Base-by-base conservation (phyloP, 2,329 filamentous ascomycete species). In the Cytospora schulzeri region DNA sequence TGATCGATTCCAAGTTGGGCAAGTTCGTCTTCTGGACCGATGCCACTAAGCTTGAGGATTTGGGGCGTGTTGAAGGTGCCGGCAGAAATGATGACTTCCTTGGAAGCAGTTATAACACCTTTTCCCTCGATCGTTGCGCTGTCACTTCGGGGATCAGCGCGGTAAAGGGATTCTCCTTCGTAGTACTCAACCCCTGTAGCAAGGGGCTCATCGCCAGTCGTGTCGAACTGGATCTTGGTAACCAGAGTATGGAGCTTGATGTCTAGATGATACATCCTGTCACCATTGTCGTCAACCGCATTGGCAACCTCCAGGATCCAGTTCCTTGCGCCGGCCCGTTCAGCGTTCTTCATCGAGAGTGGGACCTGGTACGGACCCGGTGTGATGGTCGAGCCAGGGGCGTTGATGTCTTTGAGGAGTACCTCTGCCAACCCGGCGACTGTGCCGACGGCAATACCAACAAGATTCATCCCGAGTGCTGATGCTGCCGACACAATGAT, bases 291-390 rank as follows among this genome's bases (percentile, higher is more conserved):
- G 2, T 51, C 38, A 0, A 57, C 58, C 12, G 65, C 65, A 29
- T 60, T 64, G 11, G 62, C 62, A 2, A 60, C 54, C 28, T 66
- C 51, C 29, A 66, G 9, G 15, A 66, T 62, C 17, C 57, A 57
- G 35, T 66, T 57, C 24, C 65, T 50, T 1, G 62, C 61, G 8
- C 62, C 83, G 38, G 77, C 82, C 26, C 86, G 85, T 54, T 79
- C 77, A 56, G 75, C 78, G 22, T 66, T 22, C 1, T 57, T 26
- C 57, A 60, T 64, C 2, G 65, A 56, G 7, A 88, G 72, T 3
- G 87, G 86, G 5, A 90, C 81, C 68, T 89, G 85, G 71, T 83
- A 88, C 41, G 84, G 75, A 1, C 79, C 81, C 31, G 79, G 76
- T 3, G 73, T 70, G 24, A 73, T 73, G 70, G 88, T 85, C 28